Conservation (phyloP, 2,329 filamentous ascomycete genomes). For the Talaromyces rugulosus region DNA sequence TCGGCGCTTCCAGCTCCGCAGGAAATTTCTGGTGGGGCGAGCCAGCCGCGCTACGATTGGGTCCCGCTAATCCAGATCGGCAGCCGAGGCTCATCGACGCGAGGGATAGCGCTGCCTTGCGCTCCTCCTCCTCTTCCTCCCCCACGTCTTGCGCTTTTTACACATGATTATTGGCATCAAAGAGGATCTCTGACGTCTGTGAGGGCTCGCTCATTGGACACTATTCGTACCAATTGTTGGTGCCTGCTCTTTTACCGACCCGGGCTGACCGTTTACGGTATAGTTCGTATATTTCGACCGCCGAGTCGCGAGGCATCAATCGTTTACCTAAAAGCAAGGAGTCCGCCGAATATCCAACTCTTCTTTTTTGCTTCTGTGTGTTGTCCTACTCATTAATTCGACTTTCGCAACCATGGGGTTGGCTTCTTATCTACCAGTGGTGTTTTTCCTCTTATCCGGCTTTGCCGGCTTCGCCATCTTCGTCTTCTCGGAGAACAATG, state of each 20-base stretch:
- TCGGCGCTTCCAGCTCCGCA: neutral
- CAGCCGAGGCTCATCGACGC: neutral
- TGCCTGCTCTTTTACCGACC: neutral
- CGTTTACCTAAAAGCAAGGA: neutral
- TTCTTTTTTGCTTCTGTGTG: neutral
- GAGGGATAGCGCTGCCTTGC: neutral
- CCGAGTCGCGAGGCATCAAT: neutral
- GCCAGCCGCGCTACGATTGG: neutral
- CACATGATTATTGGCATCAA: neutral
- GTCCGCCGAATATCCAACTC: neutral
- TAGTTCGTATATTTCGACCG: neutral
- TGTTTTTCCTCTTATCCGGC: conserved; percentile 26
- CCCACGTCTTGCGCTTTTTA: neutral
- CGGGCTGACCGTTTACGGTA: neutral
- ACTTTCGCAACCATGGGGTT: neutral
- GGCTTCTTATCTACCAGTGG: neutral
- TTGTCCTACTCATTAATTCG: neutral
- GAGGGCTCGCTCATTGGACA: neutral
- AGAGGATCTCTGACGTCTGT: neutral
- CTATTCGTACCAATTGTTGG: neutral
- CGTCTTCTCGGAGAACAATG: conserved; percentile 30
- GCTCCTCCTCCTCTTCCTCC: neutral
- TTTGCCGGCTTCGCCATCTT: conserved; percentile 31
- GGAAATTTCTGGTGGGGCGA: neutral
- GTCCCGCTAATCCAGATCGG: neutral